Evolutionary conservation across 805 yeast genomes (phyloP), one percentile per base, ranked within the genome.

Genomic region (Sungouiella thailandica): DNA sequence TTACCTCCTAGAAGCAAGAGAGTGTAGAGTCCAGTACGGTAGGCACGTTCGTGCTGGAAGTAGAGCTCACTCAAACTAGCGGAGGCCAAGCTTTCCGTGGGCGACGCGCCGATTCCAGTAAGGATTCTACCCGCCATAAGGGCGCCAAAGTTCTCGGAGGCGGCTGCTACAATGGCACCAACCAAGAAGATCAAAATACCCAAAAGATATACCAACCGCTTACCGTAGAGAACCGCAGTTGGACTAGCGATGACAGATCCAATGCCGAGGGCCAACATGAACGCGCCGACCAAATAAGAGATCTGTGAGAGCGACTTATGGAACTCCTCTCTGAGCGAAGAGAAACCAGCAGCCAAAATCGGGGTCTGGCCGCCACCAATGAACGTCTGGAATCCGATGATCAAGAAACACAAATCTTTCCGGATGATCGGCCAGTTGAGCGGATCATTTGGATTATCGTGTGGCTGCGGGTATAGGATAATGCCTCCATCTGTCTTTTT

Each of bases 341-440:
- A 43, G 58, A 74, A 60, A 1, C 78, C 83, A 1, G 82, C 76
- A 1, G 83, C 81, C 36, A 77, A 57, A 24, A 78, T 57, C 3
- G 83, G 76, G 3, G 79, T 68, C 53, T 73, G 78, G 20, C 83
- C 83, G 19, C 83, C 83, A 4, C 78, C 76, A 8, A 77, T 56
- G 44, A 77, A 72, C 9, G 76, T 72, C 40, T 72, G 80, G 44
- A 73, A 66, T 4, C 82, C 81, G 22, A 77, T 65, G 12, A 69
- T 70, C 8, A 65, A 43, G 25, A 77, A 55, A 6, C 80, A 74
- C 29, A 74, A 38, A 40, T 77, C 83, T 18, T 80, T 59, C 25
- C 74, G 61, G 76, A 79, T 73, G 6, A 65, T 46, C 1, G 83
- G 80, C 84, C 83, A 76, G 46, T 78, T 78, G 25, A 78, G 58